Conservation (phyloP, 164 flowering plant genomes). For the Liquidambar formosana region DNA sequence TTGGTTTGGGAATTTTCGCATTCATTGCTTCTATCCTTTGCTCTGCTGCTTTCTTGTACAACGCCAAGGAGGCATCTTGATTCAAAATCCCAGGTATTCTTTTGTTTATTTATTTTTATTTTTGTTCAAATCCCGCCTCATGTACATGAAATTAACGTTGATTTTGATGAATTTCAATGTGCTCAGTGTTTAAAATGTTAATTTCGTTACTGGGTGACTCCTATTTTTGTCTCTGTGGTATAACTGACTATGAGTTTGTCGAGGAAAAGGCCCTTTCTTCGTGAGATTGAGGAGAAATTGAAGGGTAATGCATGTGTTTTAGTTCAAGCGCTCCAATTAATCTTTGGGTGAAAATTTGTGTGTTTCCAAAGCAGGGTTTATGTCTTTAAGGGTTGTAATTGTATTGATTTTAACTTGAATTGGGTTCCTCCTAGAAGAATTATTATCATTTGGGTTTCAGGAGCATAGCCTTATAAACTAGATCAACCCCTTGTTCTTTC, state of each 20-base stretch:
- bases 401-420: not conserved
- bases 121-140: not conserved
- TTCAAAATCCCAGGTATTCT: not conserved
- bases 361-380: no score
- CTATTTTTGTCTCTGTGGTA: not conserved
- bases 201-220: not conserved
- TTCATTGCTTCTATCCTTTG: conserved; percentile 77
- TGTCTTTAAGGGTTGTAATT: not conserved
- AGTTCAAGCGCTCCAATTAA: no score
- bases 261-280: not conserved
- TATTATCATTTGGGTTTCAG: not conserved
- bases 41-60: conserved; percentile 78
- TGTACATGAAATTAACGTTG: not conserved
- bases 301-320: not conserved
- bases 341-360: no score
- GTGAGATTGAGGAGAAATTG: not conserved
- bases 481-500: no score
- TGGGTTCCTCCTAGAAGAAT: not conserved
- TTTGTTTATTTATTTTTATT: not conserved
- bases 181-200: not conserved
- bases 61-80: conserved; percentile 51
- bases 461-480: not conserved
- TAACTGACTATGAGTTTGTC: not conserved
- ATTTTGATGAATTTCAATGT: not conserved
- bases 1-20: conserved; percentile 74